Base-by-base conservation (phyloP, 352 stramenopile genomes). In the Elongisporangium prolatum region DNA sequence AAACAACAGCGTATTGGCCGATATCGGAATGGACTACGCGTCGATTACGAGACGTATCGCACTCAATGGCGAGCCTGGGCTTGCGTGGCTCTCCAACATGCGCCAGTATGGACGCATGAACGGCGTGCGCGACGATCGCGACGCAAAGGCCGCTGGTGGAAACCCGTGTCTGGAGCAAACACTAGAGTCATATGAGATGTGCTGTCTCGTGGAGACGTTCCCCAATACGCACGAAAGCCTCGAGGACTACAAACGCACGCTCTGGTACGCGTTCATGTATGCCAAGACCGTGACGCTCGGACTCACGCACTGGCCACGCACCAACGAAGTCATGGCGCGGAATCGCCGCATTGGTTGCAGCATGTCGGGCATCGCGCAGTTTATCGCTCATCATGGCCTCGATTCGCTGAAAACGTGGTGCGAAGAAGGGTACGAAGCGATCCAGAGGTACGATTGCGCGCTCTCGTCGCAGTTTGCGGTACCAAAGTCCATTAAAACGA, bases 71-170 rank as follows among this genome's bases (percentile, higher is more conserved):
- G 92, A 98, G 66, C 92, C 92, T 17, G 93, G 92, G 7, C 96
- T 98, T 52, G 91, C 89, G n/a, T 98, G 93, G 93, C 73, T 98
- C 16, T 83, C 97, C 37, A 98, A 98, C 64, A 98, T 98, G 93
- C 82, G 80, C 21, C 63, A 73, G 18, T 98, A 89, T 56, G 85
- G 89, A 4, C 78, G 93, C 40, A 98, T 98, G 91, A 88, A 89
- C 52, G 90, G 87, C 28, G 54, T 84, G 9, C 74, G 73, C 28
- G 85, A 98, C 60, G 54, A 89, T 56, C 80, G 84, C n/a, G 93
- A 98, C 60, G 48, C 58, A 21, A 74, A 85, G n/a, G 87, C 89
- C 3, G 72, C 69, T 4, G 93, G 92, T 17, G 90, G 93, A 50
- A 98, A 98, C 60, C 92, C 93, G 16, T 98, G 92, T 56, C 67